Conservation (phyloP, 2,329 filamentous ascomycete genomes). For the Trichoderma lentiforme region DNA sequence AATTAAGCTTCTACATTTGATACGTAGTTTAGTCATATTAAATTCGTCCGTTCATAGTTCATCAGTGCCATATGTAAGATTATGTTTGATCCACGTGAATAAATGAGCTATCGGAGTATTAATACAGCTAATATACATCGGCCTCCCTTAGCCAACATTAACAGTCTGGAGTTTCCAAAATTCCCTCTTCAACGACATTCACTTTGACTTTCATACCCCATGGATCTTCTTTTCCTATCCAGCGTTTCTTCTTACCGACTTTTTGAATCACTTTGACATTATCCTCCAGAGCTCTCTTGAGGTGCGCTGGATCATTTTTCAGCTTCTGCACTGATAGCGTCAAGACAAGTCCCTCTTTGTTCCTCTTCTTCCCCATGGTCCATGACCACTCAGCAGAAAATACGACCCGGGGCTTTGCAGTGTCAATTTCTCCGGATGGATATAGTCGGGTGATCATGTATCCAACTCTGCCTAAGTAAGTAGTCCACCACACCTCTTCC, state of each 20-base stretch:
- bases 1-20: background rate
- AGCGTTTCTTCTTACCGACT: constrained; percentile 59
- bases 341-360: constrained; percentile 42
- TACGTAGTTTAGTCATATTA: background rate
- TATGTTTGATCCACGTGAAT: background rate
- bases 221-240: constrained; percentile 35
- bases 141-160: background rate
- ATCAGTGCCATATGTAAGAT: background rate
- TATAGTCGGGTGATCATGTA: constrained; percentile 56
- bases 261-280: constrained; percentile 47
- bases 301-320: constrained; percentile 36
- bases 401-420: constrained; percentile 37
- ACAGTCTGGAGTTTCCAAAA: constrained; percentile 20
- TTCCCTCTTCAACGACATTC: constrained; percentile 33
- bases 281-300: constrained; percentile 40
- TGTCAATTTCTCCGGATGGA: constrained; percentile 52
- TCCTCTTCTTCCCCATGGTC: constrained; percentile 38
- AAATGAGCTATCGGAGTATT: background rate
- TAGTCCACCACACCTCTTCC: constrained; percentile 61
- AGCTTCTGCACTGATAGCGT: constrained; percentile 41
- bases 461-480: constrained; percentile 60
- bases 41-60: background rate
- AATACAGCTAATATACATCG: background rate
- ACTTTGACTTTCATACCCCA: constrained; percentile 40
- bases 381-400: constrained; percentile 41